These are phyloP conservation scores for Senna tora DNA, from an alignment of 306 rosid genomes.

Conservation along the genomic window DNA sequence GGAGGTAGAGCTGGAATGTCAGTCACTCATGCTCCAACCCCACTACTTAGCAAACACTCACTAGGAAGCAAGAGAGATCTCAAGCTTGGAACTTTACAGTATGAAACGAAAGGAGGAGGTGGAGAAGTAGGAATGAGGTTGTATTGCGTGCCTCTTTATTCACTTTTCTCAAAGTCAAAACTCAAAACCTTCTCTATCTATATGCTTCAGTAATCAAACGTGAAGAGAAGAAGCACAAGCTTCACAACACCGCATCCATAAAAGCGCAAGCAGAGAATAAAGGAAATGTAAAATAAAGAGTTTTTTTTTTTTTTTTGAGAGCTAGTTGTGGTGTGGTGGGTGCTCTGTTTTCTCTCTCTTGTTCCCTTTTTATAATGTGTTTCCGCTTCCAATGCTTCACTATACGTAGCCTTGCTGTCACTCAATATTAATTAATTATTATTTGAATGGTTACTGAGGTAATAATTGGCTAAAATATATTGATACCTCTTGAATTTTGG, in stretches of 20 bases:
- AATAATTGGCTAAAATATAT: too few relatives aligned
- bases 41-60: constrained; percentile 15
- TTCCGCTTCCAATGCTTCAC: constrained; percentile 29
- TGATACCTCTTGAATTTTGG: too few relatives aligned
- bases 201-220: constrained; percentile 31
- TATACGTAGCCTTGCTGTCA: neutral
- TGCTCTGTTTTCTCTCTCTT: constrained; percentile 16
- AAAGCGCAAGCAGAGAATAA: constrained; percentile 24
- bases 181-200: constrained; percentile 22
- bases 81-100: constrained; percentile 4
- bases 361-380: constrained; percentile 43
- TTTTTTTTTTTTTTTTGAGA: neutral
- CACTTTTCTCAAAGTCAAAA: constrained; percentile 19
- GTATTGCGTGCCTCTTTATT: neutral
- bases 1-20: constrained; percentile 41
- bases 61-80: constrained; percentile 34
- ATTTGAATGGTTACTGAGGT: neutral
- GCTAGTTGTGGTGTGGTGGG: constrained; percentile 22
- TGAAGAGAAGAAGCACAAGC: constrained; percentile 37
- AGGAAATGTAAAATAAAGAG: neutral
- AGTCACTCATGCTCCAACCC: constrained; percentile 35
- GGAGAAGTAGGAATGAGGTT: neutral
- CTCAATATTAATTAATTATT: neutral
- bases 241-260: neutral
- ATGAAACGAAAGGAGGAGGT: neutral